These are phyloP conservation scores for Acarospora socialis DNA, from an alignment of 2,329 filamentous ascomycete genomes.

Conservation along the genomic window DNA sequence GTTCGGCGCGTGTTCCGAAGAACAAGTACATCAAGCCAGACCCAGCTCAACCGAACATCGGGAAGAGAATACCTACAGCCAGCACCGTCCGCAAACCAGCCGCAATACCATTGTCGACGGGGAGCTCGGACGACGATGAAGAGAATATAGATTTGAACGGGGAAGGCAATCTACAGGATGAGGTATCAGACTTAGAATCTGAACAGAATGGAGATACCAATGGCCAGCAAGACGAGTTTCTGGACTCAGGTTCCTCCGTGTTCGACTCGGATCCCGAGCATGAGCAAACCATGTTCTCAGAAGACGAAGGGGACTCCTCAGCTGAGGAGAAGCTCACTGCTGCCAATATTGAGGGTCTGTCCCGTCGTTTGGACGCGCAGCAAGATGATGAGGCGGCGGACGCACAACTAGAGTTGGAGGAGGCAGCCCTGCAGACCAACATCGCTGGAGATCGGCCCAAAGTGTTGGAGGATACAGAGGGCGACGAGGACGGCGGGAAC, in stretches of 20 bases:
- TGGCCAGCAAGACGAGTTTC: slow-evolving; percentile 43
- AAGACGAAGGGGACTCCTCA: slow-evolving; percentile 81
- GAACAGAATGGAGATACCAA: slow-evolving; percentile 18
- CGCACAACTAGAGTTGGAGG: slow-evolving; percentile 71
- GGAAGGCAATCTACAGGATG: slow-evolving; percentile 21
- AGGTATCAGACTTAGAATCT: slow-evolving; percentile 12
- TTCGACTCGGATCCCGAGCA: slow-evolving; percentile 57
- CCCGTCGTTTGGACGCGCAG: slow-evolving; percentile 67
- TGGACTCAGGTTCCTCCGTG: slow-evolving; percentile 43
- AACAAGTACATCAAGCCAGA: slow-evolving; percentile 18
- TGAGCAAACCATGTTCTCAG: slow-evolving; percentile 69
- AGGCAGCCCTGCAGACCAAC: slow-evolving; percentile 82
- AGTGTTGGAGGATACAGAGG: slow-evolving; percentile 44
- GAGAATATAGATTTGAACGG: slow-evolving; percentile 32
- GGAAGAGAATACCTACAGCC: slow-evolving; percentile 1
- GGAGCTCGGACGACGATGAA: slow-evolving; percentile 22
- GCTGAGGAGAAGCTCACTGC: slow-evolving; percentile 83
- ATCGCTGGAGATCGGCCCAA: slow-evolving; percentile 64
- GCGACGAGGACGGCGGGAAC: slow-evolving; percentile 44
- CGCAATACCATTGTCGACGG: slow-evolving; percentile 23
- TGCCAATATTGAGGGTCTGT: slow-evolving; percentile 88
- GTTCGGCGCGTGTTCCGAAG: slow-evolving; percentile 18
- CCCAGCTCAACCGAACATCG: slow-evolving; percentile 2
- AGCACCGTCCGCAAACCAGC: slow-evolving; percentile 20
- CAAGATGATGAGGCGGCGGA: slow-evolving; percentile 66